Conservation (phyloP, 2,329 filamentous ascomycete species). For the Eutypa lata region DNA sequence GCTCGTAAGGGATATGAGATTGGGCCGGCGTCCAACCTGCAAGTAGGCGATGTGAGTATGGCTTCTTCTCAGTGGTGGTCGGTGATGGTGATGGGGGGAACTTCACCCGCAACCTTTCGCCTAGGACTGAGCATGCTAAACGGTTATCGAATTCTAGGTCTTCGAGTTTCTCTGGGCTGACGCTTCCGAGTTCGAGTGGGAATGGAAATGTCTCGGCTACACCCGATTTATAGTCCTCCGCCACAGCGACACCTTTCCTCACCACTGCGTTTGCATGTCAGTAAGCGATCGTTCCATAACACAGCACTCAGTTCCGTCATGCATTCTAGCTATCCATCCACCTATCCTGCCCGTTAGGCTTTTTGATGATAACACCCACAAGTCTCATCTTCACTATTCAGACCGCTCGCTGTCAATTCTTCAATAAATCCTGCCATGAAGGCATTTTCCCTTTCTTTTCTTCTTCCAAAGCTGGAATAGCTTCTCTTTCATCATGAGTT, state of each 20-base stretch:
- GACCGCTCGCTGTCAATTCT: not conserved
- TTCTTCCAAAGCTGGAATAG: too few relatives aligned
- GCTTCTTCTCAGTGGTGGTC: not conserved
- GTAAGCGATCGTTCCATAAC: constrained; percentile 11
- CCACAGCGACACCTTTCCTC: constrained; percentile 33
- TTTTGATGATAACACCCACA: constrained; percentile 1
- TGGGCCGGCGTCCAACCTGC: constrained; percentile 29
- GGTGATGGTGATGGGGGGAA: not conserved
- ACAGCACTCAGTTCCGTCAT: not conserved
- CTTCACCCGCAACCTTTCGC: not conserved
- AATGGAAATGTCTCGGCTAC: constrained; percentile 37
- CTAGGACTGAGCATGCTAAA: constrained; percentile 5
- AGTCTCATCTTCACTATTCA: not conserved
- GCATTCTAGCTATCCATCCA: not conserved
- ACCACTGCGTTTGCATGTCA: constrained; percentile 35
- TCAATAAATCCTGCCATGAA: constrained; percentile 2
- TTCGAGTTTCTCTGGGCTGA: constrained; percentile 38
- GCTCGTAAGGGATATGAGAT: constrained; percentile 34
- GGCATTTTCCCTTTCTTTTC: too few relatives aligned
- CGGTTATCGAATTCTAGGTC: constrained; percentile 19
- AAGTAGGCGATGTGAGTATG: constrained; percentile 33
- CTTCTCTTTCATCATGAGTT: too few relatives aligned
- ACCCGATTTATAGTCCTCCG: constrained; percentile 34
- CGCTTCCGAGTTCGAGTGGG: constrained; percentile 32
- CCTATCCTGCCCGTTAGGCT: not conserved